phyloP scores from a whole-genome alignment of 129 eudicot genomes.

The Heracleum sosnowskyi region DNA sequence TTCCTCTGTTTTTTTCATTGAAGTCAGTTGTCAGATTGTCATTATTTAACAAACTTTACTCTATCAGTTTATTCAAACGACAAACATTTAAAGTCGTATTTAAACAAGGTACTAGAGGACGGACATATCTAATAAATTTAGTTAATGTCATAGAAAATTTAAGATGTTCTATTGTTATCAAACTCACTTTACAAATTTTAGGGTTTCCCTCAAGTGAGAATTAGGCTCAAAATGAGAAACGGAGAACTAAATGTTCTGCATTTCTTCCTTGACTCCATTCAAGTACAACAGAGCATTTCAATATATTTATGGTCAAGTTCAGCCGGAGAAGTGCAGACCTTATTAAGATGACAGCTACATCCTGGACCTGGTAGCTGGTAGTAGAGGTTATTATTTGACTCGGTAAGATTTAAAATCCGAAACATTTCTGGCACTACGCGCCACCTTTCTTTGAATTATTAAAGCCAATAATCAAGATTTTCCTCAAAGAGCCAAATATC shows the following conservation, averaged over 20 bases:
- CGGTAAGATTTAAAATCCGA: not conserved
- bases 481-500: not conserved
- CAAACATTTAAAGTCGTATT: too few relatives aligned
- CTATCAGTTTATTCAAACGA: not conserved
- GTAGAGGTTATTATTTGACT: not conserved
- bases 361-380: not conserved
- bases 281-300: not conserved
- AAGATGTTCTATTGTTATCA: too few relatives aligned
- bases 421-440: not conserved
- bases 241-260: not conserved
- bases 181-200: too few relatives aligned
- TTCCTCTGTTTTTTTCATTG: slow-evolving; percentile 29
- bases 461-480: not conserved
- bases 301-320: too few relatives aligned
- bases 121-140: too few relatives aligned
- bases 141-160: too few relatives aligned
- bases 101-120: not conserved
- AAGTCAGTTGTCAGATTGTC: not conserved
- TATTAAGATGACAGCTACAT: not conserved
- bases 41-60: not conserved
- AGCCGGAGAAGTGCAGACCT: not conserved
- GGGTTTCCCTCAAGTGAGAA: too few relatives aligned
- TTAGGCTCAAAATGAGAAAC: too few relatives aligned
- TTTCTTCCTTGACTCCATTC: not conserved
- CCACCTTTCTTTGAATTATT: not conserved